phyloP scores from a whole-genome alignment of 2,329 filamentous ascomycete genomes.

The Penicillium brevicompactum region DNA sequence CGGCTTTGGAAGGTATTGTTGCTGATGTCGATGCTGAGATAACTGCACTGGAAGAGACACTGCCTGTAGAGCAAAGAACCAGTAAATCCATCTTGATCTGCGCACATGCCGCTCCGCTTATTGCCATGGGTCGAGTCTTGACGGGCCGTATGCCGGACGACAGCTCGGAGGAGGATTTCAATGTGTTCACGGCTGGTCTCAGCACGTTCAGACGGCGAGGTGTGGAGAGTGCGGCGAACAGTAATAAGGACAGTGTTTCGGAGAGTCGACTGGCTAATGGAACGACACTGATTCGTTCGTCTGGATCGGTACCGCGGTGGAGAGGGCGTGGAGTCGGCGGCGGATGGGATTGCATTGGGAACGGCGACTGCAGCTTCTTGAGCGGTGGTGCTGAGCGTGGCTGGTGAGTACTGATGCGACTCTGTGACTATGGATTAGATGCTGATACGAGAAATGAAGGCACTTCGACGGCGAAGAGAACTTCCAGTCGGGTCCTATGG shows the following conservation, averaged over 20 bases:
- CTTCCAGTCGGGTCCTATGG: slow-evolving; percentile 44
- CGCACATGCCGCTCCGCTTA: slow-evolving; percentile 86
- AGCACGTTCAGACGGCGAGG: slow-evolving; percentile 65
- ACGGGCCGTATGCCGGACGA: slow-evolving; percentile 76
- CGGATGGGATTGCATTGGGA: slow-evolving; percentile 76
- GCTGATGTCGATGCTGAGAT: slow-evolving; percentile 66
- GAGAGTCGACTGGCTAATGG: slow-evolving; percentile 26
- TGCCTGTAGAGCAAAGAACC: slow-evolving; percentile 57
- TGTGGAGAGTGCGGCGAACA: not conserved
- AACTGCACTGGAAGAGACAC: slow-evolving; percentile 39
- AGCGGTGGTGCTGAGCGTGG: slow-evolving; percentile 80
- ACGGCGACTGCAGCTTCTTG: slow-evolving; percentile 85
- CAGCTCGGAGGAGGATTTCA: slow-evolving; percentile 75
- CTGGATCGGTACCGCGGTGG: slow-evolving; percentile 51
- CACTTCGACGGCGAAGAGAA: slow-evolving; percentile 51
- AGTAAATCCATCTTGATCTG: slow-evolving; percentile 71
- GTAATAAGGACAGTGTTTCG: slow-evolving; percentile 26
- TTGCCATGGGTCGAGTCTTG: slow-evolving; percentile 79
- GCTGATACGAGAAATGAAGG: slow-evolving; percentile 34
- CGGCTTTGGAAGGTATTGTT: slow-evolving; percentile 70
- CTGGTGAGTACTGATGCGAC: slow-evolving; percentile 62
- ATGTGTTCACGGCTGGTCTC: slow-evolving; percentile 79
- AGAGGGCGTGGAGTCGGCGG: slow-evolving; percentile 67
- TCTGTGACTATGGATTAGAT: slow-evolving; percentile 4
- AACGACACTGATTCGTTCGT: slow-evolving; percentile 30